These are phyloP conservation scores for Aureobasidium sp. DNA, from an alignment of 2,329 filamentous ascomycete species.

Conservation along the genomic window DNA sequence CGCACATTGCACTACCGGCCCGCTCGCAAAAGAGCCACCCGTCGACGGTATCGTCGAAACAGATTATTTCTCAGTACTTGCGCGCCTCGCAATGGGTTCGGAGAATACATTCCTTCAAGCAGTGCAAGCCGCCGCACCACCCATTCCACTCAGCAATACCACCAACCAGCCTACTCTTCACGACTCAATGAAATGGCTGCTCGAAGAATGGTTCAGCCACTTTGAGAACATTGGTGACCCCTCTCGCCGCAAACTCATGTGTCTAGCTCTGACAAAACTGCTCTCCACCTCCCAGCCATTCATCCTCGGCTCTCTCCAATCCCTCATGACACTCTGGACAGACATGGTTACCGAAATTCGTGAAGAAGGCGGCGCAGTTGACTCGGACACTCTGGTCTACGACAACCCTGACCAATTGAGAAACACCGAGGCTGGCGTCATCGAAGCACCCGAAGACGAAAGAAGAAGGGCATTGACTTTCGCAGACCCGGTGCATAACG, in stretches of 20 bases:
- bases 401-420: slow-evolving; percentile 23
- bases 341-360: slow-evolving; percentile 60
- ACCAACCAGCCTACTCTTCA: slow-evolving; percentile 23
- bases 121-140: slow-evolving; percentile 32
- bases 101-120: slow-evolving; percentile 59
- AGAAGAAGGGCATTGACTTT: slow-evolving; percentile 44
- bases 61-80: slow-evolving; percentile 78
- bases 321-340: slow-evolving; percentile 70
- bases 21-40: slow-evolving; percentile 60
- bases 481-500: slow-evolving; percentile 60
- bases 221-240: slow-evolving; percentile 61
- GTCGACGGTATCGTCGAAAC: slow-evolving; percentile 71
- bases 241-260: slow-evolving; percentile 62
- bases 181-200: slow-evolving; percentile 39
- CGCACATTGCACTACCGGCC: slow-evolving; percentile 74
- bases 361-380: slow-evolving; percentile 45
- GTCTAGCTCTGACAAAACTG: slow-evolving; percentile 64
- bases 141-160: slow-evolving; percentile 14
- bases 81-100: slow-evolving; percentile 67
- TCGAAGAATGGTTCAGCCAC: slow-evolving; percentile 59
- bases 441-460: slow-evolving; percentile 39
- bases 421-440: slow-evolving; percentile 13
- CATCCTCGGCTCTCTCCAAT: slow-evolving; percentile 49
- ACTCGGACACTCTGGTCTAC: slow-evolving; percentile 37
- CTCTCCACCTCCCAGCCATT: slow-evolving; percentile 54